Evolutionary conservation across 331 rosid genomes (phyloP).

Genomic region (Ulmus americana): DNA sequence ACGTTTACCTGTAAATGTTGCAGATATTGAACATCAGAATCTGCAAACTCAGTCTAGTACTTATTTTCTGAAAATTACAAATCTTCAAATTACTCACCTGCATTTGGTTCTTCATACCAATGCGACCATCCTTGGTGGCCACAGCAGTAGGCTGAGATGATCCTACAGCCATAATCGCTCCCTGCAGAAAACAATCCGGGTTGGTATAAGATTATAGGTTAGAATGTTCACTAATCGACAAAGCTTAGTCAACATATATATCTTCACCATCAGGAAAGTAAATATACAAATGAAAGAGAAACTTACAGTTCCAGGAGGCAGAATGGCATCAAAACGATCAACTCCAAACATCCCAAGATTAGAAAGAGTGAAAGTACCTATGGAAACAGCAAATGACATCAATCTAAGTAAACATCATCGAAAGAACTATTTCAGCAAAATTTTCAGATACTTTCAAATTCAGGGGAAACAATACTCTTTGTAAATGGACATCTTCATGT

Average conservation of each 20-base stretch:
- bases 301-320: constrained; percentile 96
- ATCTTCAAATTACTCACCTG: constrained; percentile 46
- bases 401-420: too few species aligned
- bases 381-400: constrained; percentile 20
- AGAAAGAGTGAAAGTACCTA: constrained; percentile 91
- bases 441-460: too few species aligned
- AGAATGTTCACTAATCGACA: background rate
- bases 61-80: background rate
- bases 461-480: too few species aligned
- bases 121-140: constrained; percentile 85
- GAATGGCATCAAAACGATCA: constrained; percentile 95
- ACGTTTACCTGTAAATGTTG: constrained; percentile 67
- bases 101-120: constrained; percentile 89
- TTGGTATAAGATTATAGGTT: constrained; percentile 7
- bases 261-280: constrained; percentile 4
- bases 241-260: background rate
- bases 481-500: too few species aligned
- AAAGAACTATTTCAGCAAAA: too few species aligned
- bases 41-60: background rate
- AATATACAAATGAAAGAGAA: background rate
- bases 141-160: constrained; percentile 71
- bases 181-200: constrained; percentile 45
- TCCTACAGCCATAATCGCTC: constrained; percentile 99
- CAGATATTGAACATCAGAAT: constrained; percentile 23
- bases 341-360: constrained; percentile 99